Conservation (phyloP, 495 filamentous ascomycete genomes). For the Tuber magnatum region DNA sequence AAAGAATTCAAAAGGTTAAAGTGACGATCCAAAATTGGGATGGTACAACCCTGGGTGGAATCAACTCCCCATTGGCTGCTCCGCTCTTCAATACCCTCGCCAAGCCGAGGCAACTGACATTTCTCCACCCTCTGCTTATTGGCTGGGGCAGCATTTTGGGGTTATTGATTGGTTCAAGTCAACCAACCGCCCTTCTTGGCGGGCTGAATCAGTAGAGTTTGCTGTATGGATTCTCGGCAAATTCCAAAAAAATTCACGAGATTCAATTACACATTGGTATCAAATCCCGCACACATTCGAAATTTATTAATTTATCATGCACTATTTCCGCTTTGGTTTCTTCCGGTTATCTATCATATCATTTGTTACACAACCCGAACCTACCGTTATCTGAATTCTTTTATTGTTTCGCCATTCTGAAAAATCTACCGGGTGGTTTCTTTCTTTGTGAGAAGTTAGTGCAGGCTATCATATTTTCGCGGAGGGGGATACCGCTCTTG, state of each 20-base stretch:
- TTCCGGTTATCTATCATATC: neutral
- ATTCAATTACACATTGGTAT: constrained; percentile 1
- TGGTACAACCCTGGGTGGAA: neutral
- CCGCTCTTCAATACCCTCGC: neutral
- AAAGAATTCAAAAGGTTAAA: constrained; percentile 13
- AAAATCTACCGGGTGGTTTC: neutral
- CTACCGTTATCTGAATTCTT: neutral
- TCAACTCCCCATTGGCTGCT: neutral
- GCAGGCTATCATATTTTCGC: neutral
- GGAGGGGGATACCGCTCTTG: neutral
- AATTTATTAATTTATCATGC: neutral
- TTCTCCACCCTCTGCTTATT: neutral
- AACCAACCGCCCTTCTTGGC: neutral
- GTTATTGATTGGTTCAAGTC: neutral
- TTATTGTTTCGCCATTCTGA: neutral
- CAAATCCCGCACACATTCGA: neutral
- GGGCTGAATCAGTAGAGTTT: neutral
- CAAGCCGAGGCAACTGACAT: neutral
- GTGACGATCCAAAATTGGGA: constrained; percentile 3
- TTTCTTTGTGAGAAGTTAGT: neutral
- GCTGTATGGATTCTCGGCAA: neutral
- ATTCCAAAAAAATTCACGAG: neutral
- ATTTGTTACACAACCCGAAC: neutral
- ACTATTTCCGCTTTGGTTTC: neutral
- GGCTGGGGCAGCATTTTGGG: neutral